These are phyloP conservation scores for Amanita rimosa DNA, from an alignment of 768 basidiomycete species.

Conservation along the genomic window DNA sequence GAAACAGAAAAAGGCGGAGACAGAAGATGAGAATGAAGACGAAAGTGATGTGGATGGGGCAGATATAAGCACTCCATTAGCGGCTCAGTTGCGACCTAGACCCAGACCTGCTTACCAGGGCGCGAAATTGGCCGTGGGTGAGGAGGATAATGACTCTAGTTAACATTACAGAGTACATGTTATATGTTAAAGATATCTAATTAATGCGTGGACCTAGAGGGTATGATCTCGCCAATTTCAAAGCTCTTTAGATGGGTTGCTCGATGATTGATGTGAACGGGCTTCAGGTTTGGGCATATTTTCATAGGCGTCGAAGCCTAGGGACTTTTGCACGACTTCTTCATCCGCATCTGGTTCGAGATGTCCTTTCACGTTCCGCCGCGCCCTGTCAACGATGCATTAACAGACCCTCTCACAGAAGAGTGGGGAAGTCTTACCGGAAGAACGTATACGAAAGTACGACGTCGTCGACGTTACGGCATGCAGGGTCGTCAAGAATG, in stretches of 20 bases:
- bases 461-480: slow-evolving; percentile 80
- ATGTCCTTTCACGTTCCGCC: slow-evolving; percentile 76
- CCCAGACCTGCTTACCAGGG: slow-evolving; percentile 16
- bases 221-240: neutral
- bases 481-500: slow-evolving; percentile 84
- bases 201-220: neutral
- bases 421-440: slow-evolving; percentile 35
- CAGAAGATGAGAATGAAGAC: slow-evolving; percentile 15
- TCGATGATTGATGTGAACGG: neutral
- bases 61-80: slow-evolving; percentile 9
- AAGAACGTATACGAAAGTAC: slow-evolving; percentile 98
- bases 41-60: slow-evolving; percentile 17
- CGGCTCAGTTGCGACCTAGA: slow-evolving; percentile 21
- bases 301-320: slow-evolving; percentile 64
- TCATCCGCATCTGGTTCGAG: slow-evolving; percentile 86
- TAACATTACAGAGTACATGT: neutral
- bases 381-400: slow-evolving; percentile 44
- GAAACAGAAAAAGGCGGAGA: slow-evolving; percentile 12
- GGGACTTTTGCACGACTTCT: slow-evolving; percentile 65
- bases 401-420: slow-evolving; percentile 13
- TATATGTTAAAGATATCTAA: neutral
- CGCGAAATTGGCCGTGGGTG: neutral
- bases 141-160: neutral
- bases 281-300: slow-evolving; percentile 29
- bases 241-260: neutral